phyloP scores from a whole-genome alignment of 2,329 filamentous ascomycete genomes.

The Diaporthe citri region DNA sequence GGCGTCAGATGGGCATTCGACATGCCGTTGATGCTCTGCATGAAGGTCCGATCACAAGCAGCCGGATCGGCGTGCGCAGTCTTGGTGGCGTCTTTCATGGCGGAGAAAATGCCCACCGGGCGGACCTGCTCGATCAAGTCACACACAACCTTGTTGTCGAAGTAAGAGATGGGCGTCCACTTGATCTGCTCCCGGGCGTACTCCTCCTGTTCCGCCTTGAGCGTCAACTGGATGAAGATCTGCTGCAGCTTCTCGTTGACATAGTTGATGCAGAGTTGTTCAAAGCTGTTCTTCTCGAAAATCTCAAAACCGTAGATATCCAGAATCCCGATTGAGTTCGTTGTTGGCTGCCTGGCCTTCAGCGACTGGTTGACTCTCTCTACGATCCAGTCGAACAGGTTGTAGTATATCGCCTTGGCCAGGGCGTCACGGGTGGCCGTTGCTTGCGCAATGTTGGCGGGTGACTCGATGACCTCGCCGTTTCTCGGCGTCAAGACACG shows the following conservation, averaged over 20 bases:
- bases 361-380: constrained; percentile 90
- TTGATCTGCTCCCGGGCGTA: constrained; percentile 96
- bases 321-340: constrained; percentile 93
- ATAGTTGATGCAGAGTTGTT: constrained; percentile 99
- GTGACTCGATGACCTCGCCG: constrained; percentile 78
- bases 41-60: constrained; percentile 95
- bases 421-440: constrained; percentile 89
- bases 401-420: constrained; percentile 96
- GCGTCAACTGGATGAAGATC: constrained; percentile 97
- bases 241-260: constrained; percentile 99
- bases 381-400: constrained; percentile 99
- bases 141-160: constrained; percentile 99
- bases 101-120: constrained; percentile 93
- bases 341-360: constrained; percentile 79
- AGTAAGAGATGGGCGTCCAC: constrained; percentile 99
- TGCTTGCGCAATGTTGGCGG: constrained; percentile 89
- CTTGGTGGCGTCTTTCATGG: constrained; percentile 96
- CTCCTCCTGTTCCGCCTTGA: constrained; percentile 98
- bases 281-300: constrained; percentile 98
- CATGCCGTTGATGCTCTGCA: constrained; percentile 91
- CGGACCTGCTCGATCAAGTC: constrained; percentile 94
- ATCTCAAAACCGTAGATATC: constrained; percentile 99
- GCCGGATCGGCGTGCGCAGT: constrained; percentile 97
- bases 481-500: constrained; percentile 81
- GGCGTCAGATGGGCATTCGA: constrained; percentile 92